Percentiles rank a stretch among this genome's conserved stretches.
Evolutionary conservation across 345 rosid genomes (phyloP).

Genomic region (Moricandia arvensis): DNA sequence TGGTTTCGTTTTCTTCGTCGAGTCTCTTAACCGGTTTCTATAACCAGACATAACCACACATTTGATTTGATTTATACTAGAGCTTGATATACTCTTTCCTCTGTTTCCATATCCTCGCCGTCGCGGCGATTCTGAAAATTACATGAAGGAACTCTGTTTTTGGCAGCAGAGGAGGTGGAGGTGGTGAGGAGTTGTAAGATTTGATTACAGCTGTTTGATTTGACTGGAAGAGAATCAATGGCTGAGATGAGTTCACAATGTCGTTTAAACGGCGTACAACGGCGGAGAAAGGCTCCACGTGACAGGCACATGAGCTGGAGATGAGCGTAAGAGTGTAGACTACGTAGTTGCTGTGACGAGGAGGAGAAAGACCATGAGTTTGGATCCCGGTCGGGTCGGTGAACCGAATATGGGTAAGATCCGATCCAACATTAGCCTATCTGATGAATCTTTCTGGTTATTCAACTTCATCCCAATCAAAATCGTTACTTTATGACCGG

Average conservation of each 20-base stretch:
- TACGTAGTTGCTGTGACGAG: constrained; percentile 71
- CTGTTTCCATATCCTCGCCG: constrained; percentile 86
- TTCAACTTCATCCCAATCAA: constrained; percentile 12
- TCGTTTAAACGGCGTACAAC: constrained; percentile 22
- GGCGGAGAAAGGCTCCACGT: constrained; percentile 40
- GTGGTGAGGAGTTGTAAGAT: not conserved
- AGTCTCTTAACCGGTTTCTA: no score
- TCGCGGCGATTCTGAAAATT: constrained; percentile 93
- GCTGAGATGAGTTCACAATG: constrained; percentile 34
- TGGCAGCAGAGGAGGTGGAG: constrained; percentile 5
- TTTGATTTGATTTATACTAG: constrained; percentile 64
- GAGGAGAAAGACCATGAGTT: constrained; percentile 67
- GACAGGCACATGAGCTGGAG: constrained; percentile 60
- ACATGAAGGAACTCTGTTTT: constrained; percentile 56
- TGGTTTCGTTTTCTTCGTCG: constrained; percentile 27
- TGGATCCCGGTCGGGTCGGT: constrained; percentile 54
- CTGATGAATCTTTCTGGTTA: constrained; percentile 39
- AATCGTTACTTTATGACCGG: no score
- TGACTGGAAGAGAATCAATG: constrained; percentile 23
- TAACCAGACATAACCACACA: constrained; percentile 86
- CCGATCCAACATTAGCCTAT: constrained; percentile 65
- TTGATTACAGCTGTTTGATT: constrained; percentile 8
- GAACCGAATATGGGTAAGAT: constrained; percentile 42
- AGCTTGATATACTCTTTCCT: constrained; percentile 85
- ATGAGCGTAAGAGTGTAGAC: constrained; percentile 82